Evolutionary conservation across 441 rosid genomes (phyloP), one percentile per base, ranked within the genome.

Genomic region (Erodium trifolium): DNA sequence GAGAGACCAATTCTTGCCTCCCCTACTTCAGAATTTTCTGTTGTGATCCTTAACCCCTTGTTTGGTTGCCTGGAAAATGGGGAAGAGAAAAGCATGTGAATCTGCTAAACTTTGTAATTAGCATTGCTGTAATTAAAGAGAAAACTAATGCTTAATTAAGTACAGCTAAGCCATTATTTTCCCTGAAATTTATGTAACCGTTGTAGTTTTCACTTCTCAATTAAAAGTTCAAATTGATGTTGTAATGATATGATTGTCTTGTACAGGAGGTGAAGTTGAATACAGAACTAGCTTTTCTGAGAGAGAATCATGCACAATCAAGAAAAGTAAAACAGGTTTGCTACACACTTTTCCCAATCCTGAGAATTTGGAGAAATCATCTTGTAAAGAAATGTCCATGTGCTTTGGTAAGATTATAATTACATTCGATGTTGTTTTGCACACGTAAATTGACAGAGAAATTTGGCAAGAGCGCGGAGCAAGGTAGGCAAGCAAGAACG

Each of bases 261-360:
- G 71, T 83, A 65, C 81, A 90, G 97, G 89, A 60, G 84, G 78
- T 79, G 88, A 83, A 77, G 91, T 81, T 55, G 94, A 84, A 74
- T 84, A 79, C 51, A 87, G 92, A 81, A 82, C 83, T 81, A 94
- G 91, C 79, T 87, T 87, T 82, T 86, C 98, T 64, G 98, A 92
- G 81, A 84, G 89, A 75, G 89, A 90, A 75, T 86, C 96, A 13
- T 80, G 82, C 83, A 88, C 88, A 65, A 82, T 86, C 77, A 90
- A 92, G 76, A 90, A 87, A 83, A 86, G 89, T 73, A 90, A 82
- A 82, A 83, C 89, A 82, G 99, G 99, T 94, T 76, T 73, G 76
- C 78, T 68, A 41, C 45, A 41, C 23, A 57, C 29, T 57, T 57
- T 57, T 7, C 63, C 5, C 3, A 9, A 10, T 59, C 63, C 4